Conservation (phyloP, 1,139 yeast species). For the Pneumocystis carinii region DNA sequence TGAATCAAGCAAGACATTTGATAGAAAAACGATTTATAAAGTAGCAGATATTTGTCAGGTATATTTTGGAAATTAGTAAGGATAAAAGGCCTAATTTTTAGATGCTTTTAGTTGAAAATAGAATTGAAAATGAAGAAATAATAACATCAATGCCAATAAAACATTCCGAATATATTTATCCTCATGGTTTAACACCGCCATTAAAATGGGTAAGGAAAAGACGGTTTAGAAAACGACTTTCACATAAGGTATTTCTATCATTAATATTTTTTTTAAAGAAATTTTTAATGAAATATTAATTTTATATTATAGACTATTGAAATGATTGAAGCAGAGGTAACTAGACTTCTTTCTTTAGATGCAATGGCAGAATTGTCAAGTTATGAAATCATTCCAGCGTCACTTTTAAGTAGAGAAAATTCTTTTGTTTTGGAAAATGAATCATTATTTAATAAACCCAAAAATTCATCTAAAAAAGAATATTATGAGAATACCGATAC, state of each 20-base stretch:
- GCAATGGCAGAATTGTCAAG: conserved; percentile 70
- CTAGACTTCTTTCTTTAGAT: conserved; percentile 59
- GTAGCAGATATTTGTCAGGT: conserved; percentile 53
- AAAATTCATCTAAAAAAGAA: background rate
- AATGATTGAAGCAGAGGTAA: conserved; percentile 62
- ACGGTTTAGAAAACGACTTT: conserved; percentile 38
- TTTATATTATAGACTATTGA: conserved; percentile 28
- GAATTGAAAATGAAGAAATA: conserved; percentile 43
- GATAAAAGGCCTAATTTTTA: conserved; percentile 27
- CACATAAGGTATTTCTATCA: conserved; percentile 22
- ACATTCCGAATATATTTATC: conserved; percentile 28
- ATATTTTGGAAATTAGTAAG: background rate
- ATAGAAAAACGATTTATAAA: conserved; percentile 75
- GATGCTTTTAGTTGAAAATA: conserved; percentile 60
- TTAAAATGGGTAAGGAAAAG: conserved; percentile 40
- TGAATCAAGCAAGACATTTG: conserved; percentile 80
- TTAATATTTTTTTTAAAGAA: no score
- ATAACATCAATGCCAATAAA: conserved; percentile 30
- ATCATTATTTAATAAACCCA: conserved; percentile 11
- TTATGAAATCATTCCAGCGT: conserved; percentile 54
- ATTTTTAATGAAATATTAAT: background rate
- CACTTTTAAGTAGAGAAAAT: conserved; percentile 21
- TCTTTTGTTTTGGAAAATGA: conserved; percentile 10
- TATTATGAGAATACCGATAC: conserved; percentile 4
- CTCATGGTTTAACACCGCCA: conserved; percentile 79